A percentile compares a stretch with the other conserved stretches of the same genome.
These are phyloP conservation scores for Huntiella savannae DNA, from an alignment of 2,329 filamentous ascomycete genomes.

Conservation along the genomic window DNA sequence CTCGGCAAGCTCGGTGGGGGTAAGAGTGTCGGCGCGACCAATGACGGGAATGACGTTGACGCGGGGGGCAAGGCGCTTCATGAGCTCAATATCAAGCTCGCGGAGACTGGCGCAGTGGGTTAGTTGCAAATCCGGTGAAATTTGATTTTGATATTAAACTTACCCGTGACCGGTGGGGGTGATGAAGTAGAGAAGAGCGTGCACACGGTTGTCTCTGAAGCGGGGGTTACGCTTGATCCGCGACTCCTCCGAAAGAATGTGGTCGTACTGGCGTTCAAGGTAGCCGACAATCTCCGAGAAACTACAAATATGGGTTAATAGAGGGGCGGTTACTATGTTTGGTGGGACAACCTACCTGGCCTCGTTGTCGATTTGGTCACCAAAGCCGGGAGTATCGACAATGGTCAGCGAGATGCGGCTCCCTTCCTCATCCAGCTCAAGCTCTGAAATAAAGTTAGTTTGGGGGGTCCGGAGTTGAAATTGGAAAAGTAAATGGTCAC, in stretches of 20 bases:
- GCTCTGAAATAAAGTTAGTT: constrained; percentile 34
- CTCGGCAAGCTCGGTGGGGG: constrained; percentile 87
- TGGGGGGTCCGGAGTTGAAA: constrained; percentile 1
- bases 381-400: constrained; percentile 94
- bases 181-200: constrained; percentile 98
- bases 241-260: constrained; percentile 97
- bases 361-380: constrained; percentile 98
- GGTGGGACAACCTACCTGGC: constrained; percentile 45
- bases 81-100: constrained; percentile 97
- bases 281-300: constrained; percentile 97
- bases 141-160: constrained; percentile 15
- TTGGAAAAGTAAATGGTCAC: background rate
- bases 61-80: constrained; percentile 95
- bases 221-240: constrained; percentile 99
- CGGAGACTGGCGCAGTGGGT: constrained; percentile 47
- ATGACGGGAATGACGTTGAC: constrained; percentile 99
- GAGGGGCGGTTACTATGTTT: background rate
- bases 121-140: background rate
- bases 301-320: constrained; percentile 26
- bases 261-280: constrained; percentile 97
- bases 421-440: constrained; percentile 94
- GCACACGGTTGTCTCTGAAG: constrained; percentile 97
- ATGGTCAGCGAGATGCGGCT: constrained; percentile 96
- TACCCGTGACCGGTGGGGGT: constrained; percentile 91
- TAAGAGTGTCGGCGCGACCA: constrained; percentile 93